These are phyloP conservation scores for Alternaria consortialis DNA, from an alignment of 2,329 filamentous ascomycete genomes.

Conservation along the genomic window DNA sequence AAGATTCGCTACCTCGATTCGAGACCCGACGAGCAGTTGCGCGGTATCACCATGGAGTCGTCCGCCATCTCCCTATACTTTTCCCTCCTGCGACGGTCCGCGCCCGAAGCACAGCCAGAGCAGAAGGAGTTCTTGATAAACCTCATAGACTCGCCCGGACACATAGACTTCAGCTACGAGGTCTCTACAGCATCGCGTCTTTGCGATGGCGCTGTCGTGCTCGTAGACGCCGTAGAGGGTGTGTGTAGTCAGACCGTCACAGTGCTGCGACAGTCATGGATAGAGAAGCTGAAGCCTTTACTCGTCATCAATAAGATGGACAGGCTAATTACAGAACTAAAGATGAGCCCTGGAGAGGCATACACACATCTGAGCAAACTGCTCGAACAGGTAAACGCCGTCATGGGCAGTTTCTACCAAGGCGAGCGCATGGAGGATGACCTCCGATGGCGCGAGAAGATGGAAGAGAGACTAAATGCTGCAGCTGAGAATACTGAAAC, in stretches of 20 bases:
- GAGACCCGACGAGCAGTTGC: slow-evolving; percentile 90
- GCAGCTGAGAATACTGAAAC: slow-evolving; percentile 70
- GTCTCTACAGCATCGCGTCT: slow-evolving; percentile 94
- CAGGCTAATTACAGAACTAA: slow-evolving; percentile 88
- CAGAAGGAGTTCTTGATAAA: slow-evolving; percentile 95
- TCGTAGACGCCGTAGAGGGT: slow-evolving; percentile 96
- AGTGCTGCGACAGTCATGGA: slow-evolving; percentile 92
- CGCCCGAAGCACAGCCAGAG: slow-evolving; percentile 72
- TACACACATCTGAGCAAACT: slow-evolving; percentile 89
- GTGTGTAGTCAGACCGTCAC: slow-evolving; percentile 99
- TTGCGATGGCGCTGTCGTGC: slow-evolving; percentile 91
- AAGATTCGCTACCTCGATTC: slow-evolving; percentile 99
- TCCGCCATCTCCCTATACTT: slow-evolving; percentile 97
- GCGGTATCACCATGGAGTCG: slow-evolving; percentile 99
- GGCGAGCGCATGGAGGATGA: slow-evolving; percentile 99
- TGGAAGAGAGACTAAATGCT: slow-evolving; percentile 84
- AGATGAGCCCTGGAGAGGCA: slow-evolving; percentile 90
- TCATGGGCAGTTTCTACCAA: slow-evolving; percentile 96
- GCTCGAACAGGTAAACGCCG: slow-evolving; percentile 94
- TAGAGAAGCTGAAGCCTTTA: slow-evolving; percentile 91
- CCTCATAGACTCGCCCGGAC: slow-evolving; percentile 95
- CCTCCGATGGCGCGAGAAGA: slow-evolving; percentile 90
- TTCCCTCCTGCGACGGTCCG: slow-evolving; percentile 80
- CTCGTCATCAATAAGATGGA: slow-evolving; percentile 99
- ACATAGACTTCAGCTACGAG: slow-evolving; percentile 98